Base-by-base conservation (phyloP, 257 asterid genomes). In the Thymus quinquecostatus region DNA sequence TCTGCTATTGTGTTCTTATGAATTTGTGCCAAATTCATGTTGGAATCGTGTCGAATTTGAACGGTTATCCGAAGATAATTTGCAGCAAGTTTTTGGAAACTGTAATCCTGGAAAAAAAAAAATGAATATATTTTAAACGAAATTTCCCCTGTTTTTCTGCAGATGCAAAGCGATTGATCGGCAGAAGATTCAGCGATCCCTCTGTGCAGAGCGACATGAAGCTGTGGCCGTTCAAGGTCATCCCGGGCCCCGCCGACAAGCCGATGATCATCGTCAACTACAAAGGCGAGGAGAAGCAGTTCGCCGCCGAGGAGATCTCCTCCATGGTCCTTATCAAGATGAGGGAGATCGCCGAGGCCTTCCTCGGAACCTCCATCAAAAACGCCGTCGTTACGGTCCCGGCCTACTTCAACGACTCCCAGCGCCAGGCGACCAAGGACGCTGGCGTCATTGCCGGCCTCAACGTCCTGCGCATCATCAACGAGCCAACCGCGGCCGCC, bases 351-450 rank as follows among this genome's bases (percentile, higher is more conserved):
- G 85, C 85, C 0, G 85, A 77, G 60, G 82, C 85, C 0, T 81
- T 49, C 3, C 80, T 81, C 11, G 85, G 85, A 0, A 10, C 71
- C 5, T 36, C 78, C 2, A 34, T 81, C 6, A 81, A 81, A 38
- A 81, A 81, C 6, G 85, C 85, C 0, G 85, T 81, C 4, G 85
- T 81, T 0, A 81, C 85, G 0, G 85, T 81, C 28, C 85, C 85
- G 5, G 85, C 85, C 5, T 81, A 81, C 13, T 81, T 81, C 73
- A 81, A 77, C 27, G 85, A 81, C 64, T 81, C 82, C 8, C 85
- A 81, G 75, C 85, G 85, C 3, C 85, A 81, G 64, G 85, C 85
- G 43, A 81, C 85, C 0, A 81, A 81, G 58, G 85, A 81, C 14
- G 85, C 85, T 7, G 85, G 85, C 1, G 82, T 66, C 4, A 81